phyloP scores from a whole-genome alignment of 2,329 filamentous ascomycete species.

The Fusarium anthophilum region DNA sequence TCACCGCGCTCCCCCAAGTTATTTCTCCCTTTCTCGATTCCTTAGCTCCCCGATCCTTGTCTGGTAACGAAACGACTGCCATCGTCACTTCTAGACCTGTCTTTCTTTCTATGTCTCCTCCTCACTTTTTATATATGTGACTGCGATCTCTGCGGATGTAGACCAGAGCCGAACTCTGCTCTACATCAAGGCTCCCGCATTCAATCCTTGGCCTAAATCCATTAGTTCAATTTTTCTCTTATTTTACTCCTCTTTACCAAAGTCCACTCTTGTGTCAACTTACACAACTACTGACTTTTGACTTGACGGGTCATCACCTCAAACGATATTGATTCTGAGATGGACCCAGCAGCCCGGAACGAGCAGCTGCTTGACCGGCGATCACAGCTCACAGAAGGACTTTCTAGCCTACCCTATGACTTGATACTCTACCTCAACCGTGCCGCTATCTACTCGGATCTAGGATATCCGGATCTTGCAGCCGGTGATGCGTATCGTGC shows the following conservation, averaged over 20 bases:
- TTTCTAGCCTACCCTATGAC: slow-evolving; percentile 66
- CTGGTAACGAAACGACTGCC: slow-evolving; percentile 3
- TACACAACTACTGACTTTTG: not conserved
- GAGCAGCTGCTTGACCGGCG: slow-evolving; percentile 63
- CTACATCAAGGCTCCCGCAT: slow-evolving; percentile 5
- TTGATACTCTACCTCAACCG: slow-evolving; percentile 73
- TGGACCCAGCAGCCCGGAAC: slow-evolving; percentile 51
- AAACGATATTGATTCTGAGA: slow-evolving; percentile 4
- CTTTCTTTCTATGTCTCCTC: not conserved
- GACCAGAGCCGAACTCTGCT: slow-evolving; percentile 14
- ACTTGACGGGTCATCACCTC: not conserved
- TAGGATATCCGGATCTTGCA: slow-evolving; percentile 90
- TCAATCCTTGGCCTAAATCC: slow-evolving; percentile 12
- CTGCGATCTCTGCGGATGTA: slow-evolving; percentile 8
- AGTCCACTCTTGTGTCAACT: slow-evolving; percentile 1
- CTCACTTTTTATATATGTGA: not conserved
- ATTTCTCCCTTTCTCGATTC: not conserved
- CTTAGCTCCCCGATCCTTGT: slow-evolving; percentile 11
- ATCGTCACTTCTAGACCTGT: slow-evolving; percentile 15
- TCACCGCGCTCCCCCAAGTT: not conserved
- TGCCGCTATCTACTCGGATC: slow-evolving; percentile 73
- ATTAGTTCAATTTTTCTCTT: slow-evolving; percentile 19
- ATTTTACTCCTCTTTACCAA: not conserved
- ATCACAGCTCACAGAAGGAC: slow-evolving; percentile 63
- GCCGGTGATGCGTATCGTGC: slow-evolving; percentile 91